phyloP scores from a whole-genome alignment of 2,329 filamentous ascomycete genomes.

The Diaporthe eres region DNA sequence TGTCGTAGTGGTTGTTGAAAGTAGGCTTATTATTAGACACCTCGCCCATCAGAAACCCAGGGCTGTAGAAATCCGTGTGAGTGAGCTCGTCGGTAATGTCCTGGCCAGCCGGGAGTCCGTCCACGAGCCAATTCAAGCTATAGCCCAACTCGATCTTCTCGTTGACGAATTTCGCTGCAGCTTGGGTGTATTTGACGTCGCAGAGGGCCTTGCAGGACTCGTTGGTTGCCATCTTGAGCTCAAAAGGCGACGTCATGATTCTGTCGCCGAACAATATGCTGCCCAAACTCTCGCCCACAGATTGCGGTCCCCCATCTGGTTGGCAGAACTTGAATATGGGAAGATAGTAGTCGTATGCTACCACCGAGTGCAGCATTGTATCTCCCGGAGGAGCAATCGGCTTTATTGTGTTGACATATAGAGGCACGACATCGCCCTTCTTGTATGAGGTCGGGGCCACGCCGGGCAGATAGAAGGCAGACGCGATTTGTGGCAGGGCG shows the following conservation, averaged over 20 bases:
- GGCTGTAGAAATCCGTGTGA: conserved; percentile 86
- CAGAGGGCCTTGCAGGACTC: conserved; percentile 90
- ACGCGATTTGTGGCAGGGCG: conserved; percentile 66
- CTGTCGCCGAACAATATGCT: conserved; percentile 98
- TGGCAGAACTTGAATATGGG: conserved; percentile 89
- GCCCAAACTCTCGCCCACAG: conserved; percentile 89
- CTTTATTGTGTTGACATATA: conserved; percentile 94
- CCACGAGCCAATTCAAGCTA: conserved; percentile 95
- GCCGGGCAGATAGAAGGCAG: conserved; percentile 95
- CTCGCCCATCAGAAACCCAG: conserved; percentile 86
- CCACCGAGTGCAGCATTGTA: conserved; percentile 88
- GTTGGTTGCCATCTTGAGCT: conserved; percentile 88
- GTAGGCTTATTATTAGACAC: conserved; percentile 68
- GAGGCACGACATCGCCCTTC: conserved; percentile 81
- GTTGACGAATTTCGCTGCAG: conserved; percentile 84
- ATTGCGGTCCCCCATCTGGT: conserved; percentile 81
- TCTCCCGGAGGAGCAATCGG: conserved; percentile 84
- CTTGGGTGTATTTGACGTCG: conserved; percentile 72
- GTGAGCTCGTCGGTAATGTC: conserved; percentile 82
- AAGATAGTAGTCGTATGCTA: conserved; percentile 97
- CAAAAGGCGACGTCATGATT: conserved; percentile 96
- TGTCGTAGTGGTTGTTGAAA: conserved; percentile 97
- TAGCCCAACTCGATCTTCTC: conserved; percentile 86
- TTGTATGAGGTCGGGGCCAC: conserved; percentile 95
- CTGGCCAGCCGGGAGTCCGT: conserved; percentile 93